Percentiles rank a stretch among this genome's conserved stretches.
Conservation (phyloP, 2,329 filamentous ascomycete species). For the Cladosporium velox region DNA sequence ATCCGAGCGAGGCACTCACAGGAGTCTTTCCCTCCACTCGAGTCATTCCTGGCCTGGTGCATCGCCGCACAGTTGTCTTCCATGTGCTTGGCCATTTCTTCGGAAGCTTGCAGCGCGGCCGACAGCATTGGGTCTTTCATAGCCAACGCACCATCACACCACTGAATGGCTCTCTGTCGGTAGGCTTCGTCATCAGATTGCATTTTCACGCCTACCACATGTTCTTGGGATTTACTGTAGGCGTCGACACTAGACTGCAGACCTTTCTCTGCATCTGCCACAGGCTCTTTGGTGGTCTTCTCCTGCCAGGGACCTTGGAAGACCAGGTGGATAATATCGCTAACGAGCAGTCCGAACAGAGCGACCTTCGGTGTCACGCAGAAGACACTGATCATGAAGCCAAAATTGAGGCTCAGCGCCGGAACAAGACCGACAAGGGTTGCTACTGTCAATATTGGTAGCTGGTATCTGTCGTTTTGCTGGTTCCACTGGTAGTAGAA, state of each 20-base stretch:
- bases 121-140: no score
- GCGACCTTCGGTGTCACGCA: background rate
- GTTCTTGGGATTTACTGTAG: background rate
- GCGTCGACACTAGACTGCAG: background rate
- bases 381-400: background rate
- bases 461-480: constrained; percentile 3
- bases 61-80: no score
- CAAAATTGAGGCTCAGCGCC: background rate
- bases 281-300: background rate
- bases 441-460: background rate
- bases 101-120: no score
- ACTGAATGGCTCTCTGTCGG: no score
- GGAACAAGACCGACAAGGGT: background rate
- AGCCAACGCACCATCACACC: no score
- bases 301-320: constrained; percentile 3
- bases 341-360: background rate
- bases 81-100: no score
- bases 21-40: no score
- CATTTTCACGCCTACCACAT: background rate
- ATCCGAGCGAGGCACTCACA: no score
- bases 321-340: background rate
- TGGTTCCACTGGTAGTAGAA: background rate
- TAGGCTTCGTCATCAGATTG: background rate
- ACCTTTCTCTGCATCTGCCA: background rate
- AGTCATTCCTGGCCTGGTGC: no score